Base-by-base conservation (phyloP, 2,329 filamentous ascomycete species). In the Fonsecaea multimorphosa region DNA sequence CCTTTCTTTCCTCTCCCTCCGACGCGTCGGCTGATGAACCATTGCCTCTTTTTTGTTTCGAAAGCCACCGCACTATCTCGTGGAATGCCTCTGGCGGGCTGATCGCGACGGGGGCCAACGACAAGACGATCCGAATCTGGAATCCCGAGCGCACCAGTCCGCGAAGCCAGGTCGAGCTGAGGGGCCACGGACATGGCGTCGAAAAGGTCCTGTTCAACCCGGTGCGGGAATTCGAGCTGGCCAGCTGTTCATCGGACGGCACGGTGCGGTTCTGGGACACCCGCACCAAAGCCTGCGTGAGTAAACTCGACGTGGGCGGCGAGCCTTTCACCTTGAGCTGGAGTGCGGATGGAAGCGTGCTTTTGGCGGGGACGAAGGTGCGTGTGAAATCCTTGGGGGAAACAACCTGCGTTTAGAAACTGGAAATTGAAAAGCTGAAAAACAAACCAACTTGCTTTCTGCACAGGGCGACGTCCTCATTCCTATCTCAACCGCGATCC, bases 51-150 rank as follows among this genome's bases (percentile, higher is more conserved):
- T 22, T 38, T 9, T 31, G n/a, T n/a, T n/a, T n/a, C n/a, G n/a
- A n/a, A 34, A 92, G 89, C 69, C 84, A 96, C 63, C 88, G 91
- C 46, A 89, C 90, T 1, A 89, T 98, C 70, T 89, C 91, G 44
- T 98, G 94, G 94, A 97, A 94, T 70, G 91, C 93, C 0, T 83
- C 91, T 0, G 93, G 94, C 36, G 90, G 87, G 8, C 83, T 95
- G 66, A 88, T 98, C 67, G 94, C 94, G 0, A 96, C 93, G 0
- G 93, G 92, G 1, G 91, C 92, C 2, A 92, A 94, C 8, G 91
- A 98, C 78, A 93, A 94, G 60, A 89, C 89, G 0, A 83, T 99
- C 52, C 89, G 93, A n/a, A 88, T 99, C 70, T 99, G 95, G 94
- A 96, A 99, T 69, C 81, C 81, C 0, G 81, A 83, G 64, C 78